Percentiles rank a stretch among this genome's conserved stretches.
phyloP scores from a whole-genome alignment of 176 grass and related monocot genomes.

The Ananas comosus region DNA sequence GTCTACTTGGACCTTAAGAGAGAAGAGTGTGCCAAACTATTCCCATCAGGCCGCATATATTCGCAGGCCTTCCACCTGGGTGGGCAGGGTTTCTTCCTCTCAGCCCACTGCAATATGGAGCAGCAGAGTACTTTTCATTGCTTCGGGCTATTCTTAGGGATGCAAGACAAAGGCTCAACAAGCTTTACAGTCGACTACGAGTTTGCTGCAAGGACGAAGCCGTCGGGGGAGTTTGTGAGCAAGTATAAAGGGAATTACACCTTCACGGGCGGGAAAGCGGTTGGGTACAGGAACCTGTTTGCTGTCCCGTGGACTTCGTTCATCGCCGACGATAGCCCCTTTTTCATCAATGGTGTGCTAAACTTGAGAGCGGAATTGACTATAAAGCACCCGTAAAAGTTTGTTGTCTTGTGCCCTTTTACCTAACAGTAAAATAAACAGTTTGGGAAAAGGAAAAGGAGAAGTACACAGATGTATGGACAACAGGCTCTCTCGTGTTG shows the following conservation, averaged over 20 bases:
- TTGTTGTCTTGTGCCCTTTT: not conserved
- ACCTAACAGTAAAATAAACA: not conserved
- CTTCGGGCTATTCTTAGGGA: conserved; percentile 78
- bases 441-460: not conserved
- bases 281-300: conserved; percentile 75
- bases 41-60: conserved; percentile 45
- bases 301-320: conserved; percentile 59
- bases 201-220: conserved; percentile 51
- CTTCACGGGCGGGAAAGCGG: conserved; percentile 71
- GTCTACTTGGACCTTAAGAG: conserved; percentile 74
- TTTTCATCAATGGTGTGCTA: conserved; percentile 57
- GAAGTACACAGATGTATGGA: not conserved
- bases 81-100: conserved; percentile 65
- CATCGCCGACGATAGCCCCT: conserved; percentile 65
- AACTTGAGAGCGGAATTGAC: conserved; percentile 73
- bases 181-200: conserved; percentile 73
- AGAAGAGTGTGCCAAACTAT: conserved; percentile 56
- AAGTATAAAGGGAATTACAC: conserved; percentile 79
- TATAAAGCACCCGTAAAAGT: conserved; percentile 55
- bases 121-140: conserved; percentile 42
- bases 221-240: conserved; percentile 52
- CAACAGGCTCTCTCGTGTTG: not conserved
- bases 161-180: conserved; percentile 92
- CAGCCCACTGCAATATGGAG: conserved; percentile 50
- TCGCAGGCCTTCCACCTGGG: conserved; percentile 69